A percentile compares a stretch with the other conserved stretches of the same genome.
Conservation (phyloP, 108 stramenopile species). For the Seminavis robusta region DNA sequence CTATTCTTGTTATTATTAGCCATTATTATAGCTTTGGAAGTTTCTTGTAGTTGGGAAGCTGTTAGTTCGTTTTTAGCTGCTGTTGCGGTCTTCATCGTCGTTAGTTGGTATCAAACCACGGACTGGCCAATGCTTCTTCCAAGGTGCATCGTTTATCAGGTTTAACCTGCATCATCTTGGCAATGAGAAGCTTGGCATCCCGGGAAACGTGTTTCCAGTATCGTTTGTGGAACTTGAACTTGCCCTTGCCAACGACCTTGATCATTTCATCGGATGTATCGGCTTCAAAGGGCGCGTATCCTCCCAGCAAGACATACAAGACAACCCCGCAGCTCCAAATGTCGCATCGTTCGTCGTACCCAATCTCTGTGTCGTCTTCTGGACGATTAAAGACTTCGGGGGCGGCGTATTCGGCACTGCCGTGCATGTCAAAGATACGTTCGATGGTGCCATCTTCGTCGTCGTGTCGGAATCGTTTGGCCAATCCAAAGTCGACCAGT, state of each 20-base stretch:
- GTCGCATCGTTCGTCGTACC: slow-evolving; percentile 65
- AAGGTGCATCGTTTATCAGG: slow-evolving; percentile 37
- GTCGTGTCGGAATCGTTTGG: slow-evolving; percentile 53
- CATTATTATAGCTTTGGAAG: too few species aligned
- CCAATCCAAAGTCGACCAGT: slow-evolving; percentile 97
- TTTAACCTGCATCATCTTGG: slow-evolving; percentile 50
- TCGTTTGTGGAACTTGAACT: slow-evolving; percentile 60
- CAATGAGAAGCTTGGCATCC: slow-evolving; percentile 82
- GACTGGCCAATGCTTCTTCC: slow-evolving; percentile 23
- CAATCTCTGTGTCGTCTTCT: slow-evolving; percentile 28
- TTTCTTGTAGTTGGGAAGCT: slow-evolving; percentile 3
- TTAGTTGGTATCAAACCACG: too few species aligned
- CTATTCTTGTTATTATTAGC: too few species aligned
- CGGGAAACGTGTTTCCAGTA: slow-evolving; percentile 66
- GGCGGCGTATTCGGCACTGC: slow-evolving; percentile 60
- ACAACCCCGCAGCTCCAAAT: slow-evolving; percentile 96
- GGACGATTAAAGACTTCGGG: slow-evolving; percentile 63
- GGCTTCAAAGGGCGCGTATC: slow-evolving; percentile 87
- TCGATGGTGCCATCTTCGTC: slow-evolving; percentile 1
- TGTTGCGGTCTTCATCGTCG: slow-evolving; percentile 1
- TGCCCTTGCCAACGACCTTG: slow-evolving; percentile 44
- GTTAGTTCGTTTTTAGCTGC: background rate
- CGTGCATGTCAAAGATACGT: slow-evolving; percentile 37
- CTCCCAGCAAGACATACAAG: slow-evolving; percentile 85
- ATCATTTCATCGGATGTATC: slow-evolving; percentile 55